Conservation (phyloP, 768 basidiomycete species). For the Collybia sordida region DNA sequence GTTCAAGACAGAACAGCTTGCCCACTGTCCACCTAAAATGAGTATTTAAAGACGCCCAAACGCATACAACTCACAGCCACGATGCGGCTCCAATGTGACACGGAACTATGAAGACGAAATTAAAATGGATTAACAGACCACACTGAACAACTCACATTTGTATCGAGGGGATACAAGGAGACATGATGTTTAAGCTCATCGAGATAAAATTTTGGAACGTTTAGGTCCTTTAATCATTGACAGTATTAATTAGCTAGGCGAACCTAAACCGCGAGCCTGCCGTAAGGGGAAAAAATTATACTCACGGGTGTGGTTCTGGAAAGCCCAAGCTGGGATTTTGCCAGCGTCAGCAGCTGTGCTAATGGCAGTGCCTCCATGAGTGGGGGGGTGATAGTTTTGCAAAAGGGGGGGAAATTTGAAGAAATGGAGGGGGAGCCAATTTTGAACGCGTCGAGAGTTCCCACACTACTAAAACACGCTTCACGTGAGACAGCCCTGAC, state of each 20-base stretch:
- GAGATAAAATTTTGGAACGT: conserved; percentile 33
- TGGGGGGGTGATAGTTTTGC: neutral
- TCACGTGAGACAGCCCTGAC: neutral
- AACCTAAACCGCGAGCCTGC: neutral
- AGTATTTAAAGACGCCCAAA: neutral
- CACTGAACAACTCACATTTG: conserved; percentile 24
- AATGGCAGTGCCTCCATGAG: conserved; percentile 6
- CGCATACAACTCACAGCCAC: conserved; percentile 34
- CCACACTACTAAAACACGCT: conserved; percentile 7
- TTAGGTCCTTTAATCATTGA: conserved; percentile 1
- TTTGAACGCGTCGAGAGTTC: conserved; percentile 14
- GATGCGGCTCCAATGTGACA: conserved; percentile 31
- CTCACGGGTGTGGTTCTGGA: conserved; percentile 6
- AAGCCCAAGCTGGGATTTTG: conserved; percentile 13
- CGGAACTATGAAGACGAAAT: conserved; percentile 29
- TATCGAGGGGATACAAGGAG: conserved; percentile 28
- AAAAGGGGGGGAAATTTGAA: neutral
- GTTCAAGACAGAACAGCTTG: conserved; percentile 42
- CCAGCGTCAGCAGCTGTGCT: conserved; percentile 1
- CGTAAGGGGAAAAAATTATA: neutral
- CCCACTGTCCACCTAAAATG: conserved; percentile 31
- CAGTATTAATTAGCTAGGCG: neutral
- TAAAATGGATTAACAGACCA: neutral
- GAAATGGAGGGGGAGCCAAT: neutral
- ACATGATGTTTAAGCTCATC: conserved; percentile 33